Conservation (phyloP, 768 basidiomycete genomes). For the Mycena maculata region DNA sequence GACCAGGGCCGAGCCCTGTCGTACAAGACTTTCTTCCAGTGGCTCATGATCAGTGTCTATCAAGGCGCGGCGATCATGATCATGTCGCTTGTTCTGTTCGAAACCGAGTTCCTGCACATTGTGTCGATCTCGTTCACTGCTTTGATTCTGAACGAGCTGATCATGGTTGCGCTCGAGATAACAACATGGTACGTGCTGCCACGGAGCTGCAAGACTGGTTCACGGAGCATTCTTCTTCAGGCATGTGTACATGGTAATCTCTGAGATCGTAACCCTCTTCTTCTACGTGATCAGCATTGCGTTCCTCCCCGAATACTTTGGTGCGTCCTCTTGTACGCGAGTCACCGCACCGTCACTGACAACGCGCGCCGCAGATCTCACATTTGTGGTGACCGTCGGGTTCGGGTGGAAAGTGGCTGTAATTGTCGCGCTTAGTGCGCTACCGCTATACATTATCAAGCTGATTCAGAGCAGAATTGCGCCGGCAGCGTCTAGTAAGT, state of each 20-base stretch:
- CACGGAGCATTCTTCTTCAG: constrained; percentile 49
- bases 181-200: constrained; percentile 83
- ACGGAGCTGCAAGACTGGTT: neutral
- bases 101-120: constrained; percentile 97
- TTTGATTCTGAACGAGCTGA: constrained; percentile 93
- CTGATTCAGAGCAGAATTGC: constrained; percentile 85
- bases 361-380: constrained; percentile 76
- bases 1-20: constrained; percentile 91
- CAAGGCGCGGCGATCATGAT: constrained; percentile 98
- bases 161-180: constrained; percentile 98
- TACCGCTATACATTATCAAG: constrained; percentile 94
- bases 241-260: constrained; percentile 96
- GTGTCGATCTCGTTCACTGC: constrained; percentile 99
- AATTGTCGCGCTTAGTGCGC: constrained; percentile 93
- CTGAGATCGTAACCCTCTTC: constrained; percentile 88
- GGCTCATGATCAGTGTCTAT: constrained; percentile 97
- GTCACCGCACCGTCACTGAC: constrained; percentile 13
- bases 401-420: constrained; percentile 97
- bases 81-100: constrained; percentile 94
- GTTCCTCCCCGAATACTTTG: constrained; percentile 97
- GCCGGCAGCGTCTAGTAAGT: constrained; percentile 94
- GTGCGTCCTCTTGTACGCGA: constrained; percentile 58
- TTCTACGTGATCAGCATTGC: constrained; percentile 93
- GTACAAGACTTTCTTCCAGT: constrained; percentile 98
- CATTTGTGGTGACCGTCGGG: constrained; percentile 87